These are phyloP conservation scores for Yamagishiella unicocca DNA, from an alignment of 139 green algal genomes.

Conservation along the genomic window DNA sequence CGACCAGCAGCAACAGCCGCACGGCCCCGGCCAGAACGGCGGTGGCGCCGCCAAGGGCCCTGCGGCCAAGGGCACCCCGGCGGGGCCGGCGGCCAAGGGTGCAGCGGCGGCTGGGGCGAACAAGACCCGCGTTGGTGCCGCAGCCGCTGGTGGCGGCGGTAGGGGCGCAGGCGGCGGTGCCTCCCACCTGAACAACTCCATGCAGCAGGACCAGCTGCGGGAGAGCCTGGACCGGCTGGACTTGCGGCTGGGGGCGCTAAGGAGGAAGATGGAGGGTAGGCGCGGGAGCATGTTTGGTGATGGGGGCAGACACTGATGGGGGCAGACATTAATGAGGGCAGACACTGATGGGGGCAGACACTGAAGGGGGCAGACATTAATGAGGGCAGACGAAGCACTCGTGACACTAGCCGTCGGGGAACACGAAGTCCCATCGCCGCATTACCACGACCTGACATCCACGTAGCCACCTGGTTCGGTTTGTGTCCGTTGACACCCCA, in stretches of 20 bases:
- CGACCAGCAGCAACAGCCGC: neutral
- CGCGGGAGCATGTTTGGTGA: neutral
- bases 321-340: too few relatives aligned
- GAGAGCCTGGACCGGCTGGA: constrained; percentile 61
- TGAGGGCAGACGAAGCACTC: too few relatives aligned
- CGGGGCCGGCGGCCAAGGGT: neutral
- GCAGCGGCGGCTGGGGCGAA: neutral
- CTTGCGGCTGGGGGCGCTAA: constrained; percentile 39
- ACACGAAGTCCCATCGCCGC: too few relatives aligned
- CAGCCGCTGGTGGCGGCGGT: neutral
- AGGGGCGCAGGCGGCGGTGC: neutral
- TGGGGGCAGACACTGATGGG: too few relatives aligned
- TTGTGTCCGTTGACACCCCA: too few relatives aligned
- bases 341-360: too few relatives aligned
- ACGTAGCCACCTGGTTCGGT: too few relatives aligned
- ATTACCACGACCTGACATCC: too few relatives aligned
- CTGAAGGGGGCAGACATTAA: too few relatives aligned
- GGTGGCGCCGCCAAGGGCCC: neutral
- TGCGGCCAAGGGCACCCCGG: neutral
- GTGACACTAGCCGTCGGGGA: too few relatives aligned
- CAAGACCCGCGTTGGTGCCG: neutral
- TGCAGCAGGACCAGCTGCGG: constrained; percentile 54
- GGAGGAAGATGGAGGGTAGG: constrained; percentile 46
- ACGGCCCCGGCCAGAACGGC: too few relatives aligned
- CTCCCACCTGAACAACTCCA: constrained; percentile 27